These are phyloP conservation scores for Poa pratensis DNA, from an alignment of 176 grass and related monocot species.

Conservation along the genomic window DNA sequence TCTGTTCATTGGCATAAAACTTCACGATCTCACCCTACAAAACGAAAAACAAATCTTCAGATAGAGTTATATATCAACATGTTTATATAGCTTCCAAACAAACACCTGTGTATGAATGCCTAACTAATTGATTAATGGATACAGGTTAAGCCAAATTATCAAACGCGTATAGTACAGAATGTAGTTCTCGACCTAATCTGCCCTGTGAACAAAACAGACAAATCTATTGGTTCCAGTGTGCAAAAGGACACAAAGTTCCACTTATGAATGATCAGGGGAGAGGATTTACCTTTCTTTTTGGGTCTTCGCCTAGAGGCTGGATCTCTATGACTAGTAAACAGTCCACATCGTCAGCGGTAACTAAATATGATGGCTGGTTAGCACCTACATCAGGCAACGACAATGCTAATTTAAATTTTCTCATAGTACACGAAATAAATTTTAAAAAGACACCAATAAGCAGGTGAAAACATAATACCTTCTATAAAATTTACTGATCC, in stretches of 20 bases:
- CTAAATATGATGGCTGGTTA: slow-evolving; percentile 81
- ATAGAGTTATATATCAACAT: slow-evolving; percentile 18
- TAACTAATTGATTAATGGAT: background rate
- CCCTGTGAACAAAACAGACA: background rate
- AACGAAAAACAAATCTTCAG: background rate
- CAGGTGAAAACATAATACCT: slow-evolving; percentile 53
- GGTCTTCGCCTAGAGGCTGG: slow-evolving; percentile 87
- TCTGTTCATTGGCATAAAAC: slow-evolving; percentile 82
- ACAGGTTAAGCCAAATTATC: background rate
- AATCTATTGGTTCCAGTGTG: background rate
- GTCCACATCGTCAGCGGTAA: slow-evolving; percentile 93
- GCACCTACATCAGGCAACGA: slow-evolving; percentile 62
- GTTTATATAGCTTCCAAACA: slow-evolving; percentile 20
- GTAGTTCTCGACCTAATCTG: background rate
- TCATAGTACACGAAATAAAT: slow-evolving; percentile 32
- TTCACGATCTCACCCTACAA: slow-evolving; percentile 83
- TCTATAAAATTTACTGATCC: slow-evolving; percentile 91
- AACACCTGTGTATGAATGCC: background rate
- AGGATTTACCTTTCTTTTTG: slow-evolving; percentile 73
- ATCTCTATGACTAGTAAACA: slow-evolving; percentile 81
- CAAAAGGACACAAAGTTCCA: background rate
- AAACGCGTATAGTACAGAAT: background rate
- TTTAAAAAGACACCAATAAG: slow-evolving; percentile 18
- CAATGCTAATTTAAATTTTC: slow-evolving; percentile 8
- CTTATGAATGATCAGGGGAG: slow-evolving; percentile 26